Evolutionary conservation across 257 asterid species (phyloP), one percentile per base, ranked within the genome.

Genomic region (Thymus quinquecostatus): DNA sequence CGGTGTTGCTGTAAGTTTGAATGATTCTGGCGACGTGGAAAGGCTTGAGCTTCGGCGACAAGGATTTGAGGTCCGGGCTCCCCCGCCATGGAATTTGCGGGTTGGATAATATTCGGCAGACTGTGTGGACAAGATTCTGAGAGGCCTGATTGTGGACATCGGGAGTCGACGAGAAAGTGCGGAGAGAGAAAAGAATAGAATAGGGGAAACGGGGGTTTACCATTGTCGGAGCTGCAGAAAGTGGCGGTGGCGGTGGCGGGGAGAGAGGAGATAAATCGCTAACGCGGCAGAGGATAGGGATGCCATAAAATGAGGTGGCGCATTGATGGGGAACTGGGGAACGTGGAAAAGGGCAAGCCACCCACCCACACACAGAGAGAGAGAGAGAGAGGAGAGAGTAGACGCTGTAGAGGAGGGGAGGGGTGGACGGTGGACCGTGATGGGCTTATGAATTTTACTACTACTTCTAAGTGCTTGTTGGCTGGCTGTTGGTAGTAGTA

Each of bases 31-130:
- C 83, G 47, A 91, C 95, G 66, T 89, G 95, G 63, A 51, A 63
- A 8, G 97, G 96, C 43, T 79, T 84, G 6, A 93, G 78, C 63
- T 82, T 82, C n/a, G 73, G 76, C 68, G 83, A 65, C 81, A 93
- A 76, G 27, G 86, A 77, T 65, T 71, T 75, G 11, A 93, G 91
- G 78, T 91, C 92, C 27, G 80, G 38, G 77, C 87, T 87, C 33
- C 74, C 79, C 64, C 69, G 64, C 97, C 96, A 91, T 36, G 88
- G 89, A 53, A 69, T 36, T 6, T 65, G 76, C 47, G 73, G 84
- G 79, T 79, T 78, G 21, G 92, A 85, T 47, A 93, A 57, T 57
- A 91, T 83, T 21, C 82, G 89, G 47, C 86, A 75, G 47, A 91
- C 86, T 43, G 82, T 79, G 49, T 66, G 72, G 41, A 87, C 83